phyloP scores from a whole-genome alignment of 2,329 filamentous ascomycete species.

The Epichloe scottii region DNA sequence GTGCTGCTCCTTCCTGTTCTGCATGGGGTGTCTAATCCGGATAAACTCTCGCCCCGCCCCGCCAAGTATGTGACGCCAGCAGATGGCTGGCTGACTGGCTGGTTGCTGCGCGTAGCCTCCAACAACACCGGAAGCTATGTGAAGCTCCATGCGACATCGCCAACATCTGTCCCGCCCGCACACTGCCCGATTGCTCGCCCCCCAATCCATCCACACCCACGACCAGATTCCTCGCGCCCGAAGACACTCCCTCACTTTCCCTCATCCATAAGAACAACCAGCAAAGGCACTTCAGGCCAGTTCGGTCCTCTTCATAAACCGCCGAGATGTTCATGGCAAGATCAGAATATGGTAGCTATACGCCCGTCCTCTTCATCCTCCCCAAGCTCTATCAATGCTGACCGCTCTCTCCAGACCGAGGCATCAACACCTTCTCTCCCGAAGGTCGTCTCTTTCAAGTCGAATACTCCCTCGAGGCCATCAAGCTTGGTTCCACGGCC shows the following conservation, averaged over 20 bases:
- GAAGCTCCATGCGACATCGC: neutral
- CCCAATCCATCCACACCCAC: neutral
- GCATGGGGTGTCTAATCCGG: neutral
- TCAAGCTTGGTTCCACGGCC: conserved; percentile 96
- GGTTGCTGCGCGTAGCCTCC: neutral
- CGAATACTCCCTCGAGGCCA: conserved; percentile 99
- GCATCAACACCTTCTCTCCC: conserved; percentile 99
- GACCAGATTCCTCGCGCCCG: neutral
- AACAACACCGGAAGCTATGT: neutral
- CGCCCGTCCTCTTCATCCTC: conserved; percentile 1
- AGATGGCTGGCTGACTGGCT: neutral
- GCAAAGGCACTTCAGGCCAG: neutral
- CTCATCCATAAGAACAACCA: neutral
- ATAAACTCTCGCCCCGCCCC: neutral
- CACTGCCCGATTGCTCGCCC: neutral
- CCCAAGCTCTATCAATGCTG: conserved; percentile 9
- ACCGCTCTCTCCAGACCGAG: conserved; percentile 58
- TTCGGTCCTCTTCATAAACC: conserved; percentile 19
- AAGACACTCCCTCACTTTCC: neutral
- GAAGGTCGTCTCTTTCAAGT: conserved; percentile 99
- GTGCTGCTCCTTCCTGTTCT: neutral
- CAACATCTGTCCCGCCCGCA: neutral
- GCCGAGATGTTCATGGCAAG: conserved; percentile 97
- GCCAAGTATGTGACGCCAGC: neutral
- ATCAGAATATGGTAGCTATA: conserved; percentile 84